A percentile compares a stretch with the other conserved stretches of the same genome.
These are phyloP conservation scores for Elaeis oleifera DNA, from an alignment of 202 grass and related monocot species.

Conservation along the genomic window DNA sequence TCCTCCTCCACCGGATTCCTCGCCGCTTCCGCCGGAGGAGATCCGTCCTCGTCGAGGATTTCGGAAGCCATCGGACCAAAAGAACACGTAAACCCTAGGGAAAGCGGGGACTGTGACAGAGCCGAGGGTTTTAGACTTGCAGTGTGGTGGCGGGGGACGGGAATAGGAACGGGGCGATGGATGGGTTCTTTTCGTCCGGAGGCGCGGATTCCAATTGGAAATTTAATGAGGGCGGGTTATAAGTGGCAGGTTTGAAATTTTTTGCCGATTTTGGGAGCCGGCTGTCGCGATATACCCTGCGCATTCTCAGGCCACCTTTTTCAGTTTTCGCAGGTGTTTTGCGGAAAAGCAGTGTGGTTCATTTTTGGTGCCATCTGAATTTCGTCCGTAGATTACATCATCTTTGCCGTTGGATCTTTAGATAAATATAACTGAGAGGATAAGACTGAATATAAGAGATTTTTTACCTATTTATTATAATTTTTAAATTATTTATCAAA, in stretches of 20 bases:
- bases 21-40: not conserved
- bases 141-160: too few relatives aligned
- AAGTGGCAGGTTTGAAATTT: not conserved
- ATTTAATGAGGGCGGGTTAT: not conserved
- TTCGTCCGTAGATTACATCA: too few relatives aligned
- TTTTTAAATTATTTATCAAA: too few relatives aligned
- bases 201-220: conserved; percentile 2
- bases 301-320: too few relatives aligned
- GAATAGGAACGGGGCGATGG: not conserved
- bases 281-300: too few relatives aligned
- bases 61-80: conserved; percentile 32
- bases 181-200: not conserved
- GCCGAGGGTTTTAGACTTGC: not conserved
- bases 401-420: too few relatives aligned
- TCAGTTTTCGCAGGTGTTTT: too few relatives aligned
- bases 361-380: too few relatives aligned
- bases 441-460: too few relatives aligned
- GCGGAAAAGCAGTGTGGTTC: too few relatives aligned
- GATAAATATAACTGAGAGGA: too few relatives aligned
- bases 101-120: not conserved
- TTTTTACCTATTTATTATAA: too few relatives aligned
- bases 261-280: not conserved
- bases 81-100: not conserved
- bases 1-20: not conserved
- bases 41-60: conserved; percentile 5